Evolutionary conservation across 2,329 filamentous ascomycete genomes (phyloP).

Genomic region (Paecilomyces niveus): DNA sequence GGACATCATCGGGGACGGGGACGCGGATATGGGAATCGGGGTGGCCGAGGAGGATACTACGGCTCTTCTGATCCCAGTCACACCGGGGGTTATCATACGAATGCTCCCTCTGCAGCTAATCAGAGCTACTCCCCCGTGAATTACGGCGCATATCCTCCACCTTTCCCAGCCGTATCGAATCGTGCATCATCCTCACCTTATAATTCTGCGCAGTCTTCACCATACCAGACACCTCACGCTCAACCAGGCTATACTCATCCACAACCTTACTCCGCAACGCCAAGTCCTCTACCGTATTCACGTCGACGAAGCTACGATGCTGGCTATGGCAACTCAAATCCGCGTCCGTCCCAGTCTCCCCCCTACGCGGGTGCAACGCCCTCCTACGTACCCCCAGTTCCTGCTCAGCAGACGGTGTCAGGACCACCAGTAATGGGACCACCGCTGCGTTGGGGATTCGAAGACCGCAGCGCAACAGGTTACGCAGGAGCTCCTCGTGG

Average conservation of each 20-base stretch:
- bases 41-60: slow-evolving; percentile 19
- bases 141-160: slow-evolving; percentile 22
- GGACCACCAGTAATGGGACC: slow-evolving; percentile 46
- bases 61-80: slow-evolving; percentile 15
- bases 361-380: slow-evolving; percentile 10
- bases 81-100: slow-evolving; percentile 14
- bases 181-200: slow-evolving; percentile 10
- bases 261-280: slow-evolving; percentile 16
- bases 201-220: slow-evolving; percentile 15
- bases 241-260: slow-evolving; percentile 15
- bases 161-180: slow-evolving; percentile 16
- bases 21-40: slow-evolving; percentile 26
- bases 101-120: slow-evolving; percentile 12
- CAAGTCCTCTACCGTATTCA: slow-evolving; percentile 17
- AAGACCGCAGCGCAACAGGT: slow-evolving; percentile 43
- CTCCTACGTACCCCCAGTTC: slow-evolving; percentile 14
- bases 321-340: slow-evolving; percentile 11
- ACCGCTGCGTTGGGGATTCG: slow-evolving; percentile 50
- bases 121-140: slow-evolving; percentile 20
- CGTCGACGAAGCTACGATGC: slow-evolving; percentile 20
- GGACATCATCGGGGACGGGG: slow-evolving; percentile 25
- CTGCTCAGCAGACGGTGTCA: slow-evolving; percentile 11
- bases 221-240: slow-evolving; percentile 14
- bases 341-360: slow-evolving; percentile 1
- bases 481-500: slow-evolving; percentile 15